Conservation (phyloP, 768 basidiomycete genomes). For the Chiua virens region DNA sequence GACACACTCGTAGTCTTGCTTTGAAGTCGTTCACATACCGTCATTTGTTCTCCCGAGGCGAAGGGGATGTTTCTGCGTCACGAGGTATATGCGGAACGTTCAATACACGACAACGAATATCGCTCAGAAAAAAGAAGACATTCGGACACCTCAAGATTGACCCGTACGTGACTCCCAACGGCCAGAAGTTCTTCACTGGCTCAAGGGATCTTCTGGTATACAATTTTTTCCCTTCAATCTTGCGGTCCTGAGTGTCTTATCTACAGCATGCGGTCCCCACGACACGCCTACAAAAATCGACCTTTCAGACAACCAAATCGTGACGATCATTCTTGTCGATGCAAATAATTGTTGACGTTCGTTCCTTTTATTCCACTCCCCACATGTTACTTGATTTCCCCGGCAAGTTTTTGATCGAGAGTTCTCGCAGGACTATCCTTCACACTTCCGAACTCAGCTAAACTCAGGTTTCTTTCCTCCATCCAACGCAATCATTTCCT, state of each 20-base stretch:
- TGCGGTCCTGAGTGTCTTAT: neutral
- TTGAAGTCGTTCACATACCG: conserved; percentile 70
- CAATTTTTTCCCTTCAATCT: neutral
- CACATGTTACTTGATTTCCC: neutral
- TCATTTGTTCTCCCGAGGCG: conserved; percentile 81
- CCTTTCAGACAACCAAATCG: conserved; percentile 52
- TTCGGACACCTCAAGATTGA: conserved; percentile 68
- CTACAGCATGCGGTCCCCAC: conserved; percentile 56
- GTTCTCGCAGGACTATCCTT: conserved; percentile 65
- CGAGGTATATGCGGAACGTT: conserved; percentile 67
- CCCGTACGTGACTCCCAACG: conserved; percentile 46
- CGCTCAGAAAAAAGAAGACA: conserved; percentile 41
- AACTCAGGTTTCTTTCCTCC: conserved; percentile 73
- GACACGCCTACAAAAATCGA: conserved; percentile 64
- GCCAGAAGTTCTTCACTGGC: conserved; percentile 46
- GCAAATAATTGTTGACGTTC: conserved; percentile 96
- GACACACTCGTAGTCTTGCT: conserved; percentile 75
- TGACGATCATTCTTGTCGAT: conserved; percentile 79
- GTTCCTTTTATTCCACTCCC: conserved; percentile 17
- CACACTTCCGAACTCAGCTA: conserved; percentile 93
- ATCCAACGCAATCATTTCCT: conserved; percentile 70
- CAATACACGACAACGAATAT: conserved; percentile 47
- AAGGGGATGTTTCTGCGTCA: conserved; percentile 83
- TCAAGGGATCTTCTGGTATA: conserved; percentile 56
- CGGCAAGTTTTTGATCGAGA: conserved; percentile 83